These are phyloP conservation scores for Liquidambar formosana DNA, from an alignment of 164 flowering plant genomes.

Conservation along the genomic window DNA sequence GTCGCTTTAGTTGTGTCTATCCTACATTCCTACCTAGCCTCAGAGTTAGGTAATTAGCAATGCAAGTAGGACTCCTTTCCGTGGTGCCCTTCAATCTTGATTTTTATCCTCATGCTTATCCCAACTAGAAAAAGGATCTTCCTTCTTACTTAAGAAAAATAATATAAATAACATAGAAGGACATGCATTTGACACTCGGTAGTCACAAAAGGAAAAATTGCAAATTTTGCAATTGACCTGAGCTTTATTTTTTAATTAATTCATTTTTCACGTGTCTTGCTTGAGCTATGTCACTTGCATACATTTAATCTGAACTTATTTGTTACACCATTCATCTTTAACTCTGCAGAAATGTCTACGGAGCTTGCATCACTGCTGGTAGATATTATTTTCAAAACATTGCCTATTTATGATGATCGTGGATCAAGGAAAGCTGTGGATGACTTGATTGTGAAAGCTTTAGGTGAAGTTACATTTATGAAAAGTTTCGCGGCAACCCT, in stretches of 20 bases:
- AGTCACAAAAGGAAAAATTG: not conserved
- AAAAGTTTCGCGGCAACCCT: conserved; percentile 83
- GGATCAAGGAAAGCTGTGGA: conserved; percentile 86
- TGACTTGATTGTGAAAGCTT: conserved; percentile 56
- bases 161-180: not conserved
- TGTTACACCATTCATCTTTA: not conserved
- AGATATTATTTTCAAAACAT: conserved; percentile 68
- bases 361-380: conserved; percentile 68
- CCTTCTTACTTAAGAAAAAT: too few relatives aligned
- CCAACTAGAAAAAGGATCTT: not conserved
- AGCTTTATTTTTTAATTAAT: not conserved
- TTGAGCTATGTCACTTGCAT: not conserved
- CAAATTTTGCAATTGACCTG: not conserved
- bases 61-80: too few relatives aligned
- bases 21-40: too few relatives aligned
- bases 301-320: not conserved
- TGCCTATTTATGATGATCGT: conserved; percentile 73
- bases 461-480: conserved; percentile 61
- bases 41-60: too few relatives aligned
- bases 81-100: too few relatives aligned
- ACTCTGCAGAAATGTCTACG: conserved; percentile 62
- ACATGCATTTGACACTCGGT: not conserved
- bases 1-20: too few relatives aligned
- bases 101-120: not conserved
- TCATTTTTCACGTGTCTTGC: not conserved